A percentile compares a stretch with the other conserved stretches of the same genome.
Conservation (phyloP, 495 filamentous ascomycete genomes). For the Astrothelium subdiscretum region DNA sequence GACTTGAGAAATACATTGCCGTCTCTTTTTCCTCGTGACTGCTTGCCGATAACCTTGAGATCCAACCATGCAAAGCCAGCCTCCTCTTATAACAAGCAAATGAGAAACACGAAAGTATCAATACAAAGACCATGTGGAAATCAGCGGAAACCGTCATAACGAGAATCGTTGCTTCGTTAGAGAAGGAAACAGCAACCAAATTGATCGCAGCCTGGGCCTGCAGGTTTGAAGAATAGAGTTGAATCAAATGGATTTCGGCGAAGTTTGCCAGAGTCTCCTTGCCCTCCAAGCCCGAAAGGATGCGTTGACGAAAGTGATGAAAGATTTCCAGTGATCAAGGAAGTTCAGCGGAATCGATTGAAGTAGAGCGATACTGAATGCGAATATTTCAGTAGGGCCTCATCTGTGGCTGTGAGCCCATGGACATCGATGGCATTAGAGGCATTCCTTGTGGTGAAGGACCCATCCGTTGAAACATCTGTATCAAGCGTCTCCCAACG, state of each 20-base stretch:
- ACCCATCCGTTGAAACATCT: slow-evolving; percentile 56
- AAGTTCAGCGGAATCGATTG: neutral
- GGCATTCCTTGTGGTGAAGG: neutral
- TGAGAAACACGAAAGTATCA: neutral
- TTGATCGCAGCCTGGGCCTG: neutral
- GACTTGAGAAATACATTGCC: neutral
- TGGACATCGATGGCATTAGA: neutral
- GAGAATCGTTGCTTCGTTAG: neutral
- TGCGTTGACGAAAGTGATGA: neutral
- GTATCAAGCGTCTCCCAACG: slow-evolving; percentile 64
- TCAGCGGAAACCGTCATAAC: neutral
- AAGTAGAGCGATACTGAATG: neutral
- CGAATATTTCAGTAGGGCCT: neutral
- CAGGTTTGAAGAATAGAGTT: neutral
- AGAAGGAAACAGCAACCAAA: neutral
- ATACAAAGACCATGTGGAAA: neutral
- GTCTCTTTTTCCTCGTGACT: neutral
- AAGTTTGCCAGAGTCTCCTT: neutral
- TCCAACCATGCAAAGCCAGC: neutral
- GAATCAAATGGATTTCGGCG: neutral
- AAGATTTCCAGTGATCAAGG: neutral
- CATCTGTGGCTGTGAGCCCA: neutral
- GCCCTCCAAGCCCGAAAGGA: neutral
- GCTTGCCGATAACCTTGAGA: neutral
- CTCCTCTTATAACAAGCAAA: neutral